A percentile compares a stretch with the other conserved stretches of the same genome.
Evolutionary conservation across 1,284 basidiomycete species (phyloP).

Genomic region (Rhodotorula sp.): DNA sequence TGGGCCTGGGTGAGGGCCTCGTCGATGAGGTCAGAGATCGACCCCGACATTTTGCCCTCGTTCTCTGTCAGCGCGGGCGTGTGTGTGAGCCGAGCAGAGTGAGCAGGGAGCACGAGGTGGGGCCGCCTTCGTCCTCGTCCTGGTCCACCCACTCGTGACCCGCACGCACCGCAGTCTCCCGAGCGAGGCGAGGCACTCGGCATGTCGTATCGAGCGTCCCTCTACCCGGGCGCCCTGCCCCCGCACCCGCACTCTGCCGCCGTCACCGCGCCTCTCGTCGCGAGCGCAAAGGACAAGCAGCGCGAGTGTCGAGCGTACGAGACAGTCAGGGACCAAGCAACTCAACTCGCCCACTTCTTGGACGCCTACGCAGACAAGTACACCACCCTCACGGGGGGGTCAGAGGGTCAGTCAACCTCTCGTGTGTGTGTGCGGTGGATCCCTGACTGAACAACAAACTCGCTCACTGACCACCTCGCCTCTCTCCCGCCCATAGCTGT

Average conservation of each 20-base stretch:
- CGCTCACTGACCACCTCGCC: background rate
- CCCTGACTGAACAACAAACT: background rate
- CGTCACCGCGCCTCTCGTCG: constrained; percentile 16
- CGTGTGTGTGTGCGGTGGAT: too few relatives aligned
- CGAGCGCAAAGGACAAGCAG: constrained; percentile 32
- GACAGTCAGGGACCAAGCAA: constrained; percentile 25
- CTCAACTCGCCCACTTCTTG: constrained; percentile 26
- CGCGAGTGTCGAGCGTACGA: constrained; percentile 38
- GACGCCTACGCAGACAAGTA: constrained; percentile 28
- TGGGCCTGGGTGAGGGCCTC: constrained; percentile 1
- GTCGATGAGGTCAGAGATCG: constrained; percentile 1
- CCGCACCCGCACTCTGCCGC: background rate
- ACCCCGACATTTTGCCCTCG: background rate
- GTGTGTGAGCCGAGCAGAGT: background rate
- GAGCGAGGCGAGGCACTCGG: too few relatives aligned
- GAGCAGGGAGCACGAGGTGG: background rate
- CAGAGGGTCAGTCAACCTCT: constrained; percentile 24
- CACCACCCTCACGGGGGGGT: constrained; percentile 35
- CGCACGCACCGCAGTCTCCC: too few relatives aligned
- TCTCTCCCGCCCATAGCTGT: constrained; percentile 27
- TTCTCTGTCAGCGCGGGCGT: too few relatives aligned
- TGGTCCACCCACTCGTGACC: too few relatives aligned
- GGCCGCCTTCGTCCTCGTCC: too few relatives aligned
- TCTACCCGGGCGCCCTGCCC: constrained; percentile 9
- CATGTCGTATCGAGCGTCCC: constrained; percentile 25